Evolutionary conservation across 108 stramenopile species (phyloP), one percentile per base, ranked within the genome.

Genomic region (Pseudonitzschia delicatissima): DNA sequence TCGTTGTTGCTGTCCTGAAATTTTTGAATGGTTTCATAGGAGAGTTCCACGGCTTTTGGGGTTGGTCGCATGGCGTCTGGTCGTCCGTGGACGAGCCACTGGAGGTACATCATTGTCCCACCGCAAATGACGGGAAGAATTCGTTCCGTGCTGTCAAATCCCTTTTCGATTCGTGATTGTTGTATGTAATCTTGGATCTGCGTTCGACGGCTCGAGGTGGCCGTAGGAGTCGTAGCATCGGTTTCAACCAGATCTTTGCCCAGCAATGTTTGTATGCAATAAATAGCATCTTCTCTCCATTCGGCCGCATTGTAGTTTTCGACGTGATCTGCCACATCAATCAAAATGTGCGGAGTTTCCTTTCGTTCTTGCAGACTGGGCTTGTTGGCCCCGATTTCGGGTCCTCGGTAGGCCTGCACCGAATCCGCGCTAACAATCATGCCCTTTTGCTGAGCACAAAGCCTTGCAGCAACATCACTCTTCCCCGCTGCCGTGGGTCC

Each of bases 401-500:
- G 88, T 13, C 86, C 87, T 64, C 81, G 78, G 50, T 97, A 98
- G 18, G 88, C 88, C 76, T 98, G 98, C 0, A 98, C 98, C 8
- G 88, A 90, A 70, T 98, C 98, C 36, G 96, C 96, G 18, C 92
- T 91, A 2, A 98, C 71, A 36, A 98, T 87, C 37, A 77, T 50
- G 12, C 76, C 76, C 26, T 37, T 57, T 7, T 66, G 68, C 31
- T 68, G 28, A 18, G 60, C 67, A 66, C 93, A 95, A n/a, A 98
- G 51, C 15, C 64, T 58, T 26, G 96, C 80, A 5, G 95, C 94
- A 13, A 96, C 83, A 65, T 86, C 87, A 13, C 88, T 89, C 68
- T 98, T 98, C 17, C 97, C 97, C 0, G 88, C 90, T 32, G 87
- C 94, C 1, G 97, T 98, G 8, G 94, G 93, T 15, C 97, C 97